Base-by-base conservation (phyloP, 495 filamentous ascomycete species). In the Aspergillus cristatus region DNA sequence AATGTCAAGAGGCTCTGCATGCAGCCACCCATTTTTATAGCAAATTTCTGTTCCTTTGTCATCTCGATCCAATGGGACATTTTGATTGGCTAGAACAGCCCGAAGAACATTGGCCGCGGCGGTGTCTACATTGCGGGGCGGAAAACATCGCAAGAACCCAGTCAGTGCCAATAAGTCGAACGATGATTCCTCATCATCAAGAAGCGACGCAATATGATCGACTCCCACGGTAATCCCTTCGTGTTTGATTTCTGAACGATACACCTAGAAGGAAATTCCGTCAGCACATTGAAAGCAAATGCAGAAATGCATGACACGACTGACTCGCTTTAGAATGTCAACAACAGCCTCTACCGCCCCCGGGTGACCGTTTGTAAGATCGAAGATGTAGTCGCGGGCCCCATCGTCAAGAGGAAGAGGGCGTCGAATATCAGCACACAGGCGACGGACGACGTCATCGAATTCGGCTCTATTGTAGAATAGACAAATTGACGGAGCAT, bases 341-440 rank as follows among this genome's bases (percentile, higher is more conserved):
- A 29, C 8, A 24, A 24, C 8, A 11, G 42, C 35, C 5, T 28
- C 34, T 14, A 50, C 47, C 18, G 43, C 47, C 13, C 47, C 43
- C n/a, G 47, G 47, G 37, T 50, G 47, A 1, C 47, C 47, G 25
- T 50, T 50, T 33, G 47, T 50, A 17, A 46, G n/a, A 28, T 13
- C 12, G 30, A 43, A 46, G 15, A 50, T 25, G 29, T 50, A 50
- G 15, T 43, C 40, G 12, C 22, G 24, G n/a, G 47, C 47, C 14
- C 34, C 42, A 38, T 34, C 20, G 38, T 40, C 29, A 29, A 41
- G 26, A 14, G 35, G 32, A 7, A 34, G 12, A 15, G 11, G 20
- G 8, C 8, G 4, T 4, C 20, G 20, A 24, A 24, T 24, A 8
- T 24, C 20, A 24, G 38, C 13, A 26, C 25, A 41, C 14, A 37